A percentile compares a stretch with the other conserved stretches of the same genome.
Conservation (phyloP, 2,329 filamentous ascomycete species). For the Passalora sequoiae region DNA sequence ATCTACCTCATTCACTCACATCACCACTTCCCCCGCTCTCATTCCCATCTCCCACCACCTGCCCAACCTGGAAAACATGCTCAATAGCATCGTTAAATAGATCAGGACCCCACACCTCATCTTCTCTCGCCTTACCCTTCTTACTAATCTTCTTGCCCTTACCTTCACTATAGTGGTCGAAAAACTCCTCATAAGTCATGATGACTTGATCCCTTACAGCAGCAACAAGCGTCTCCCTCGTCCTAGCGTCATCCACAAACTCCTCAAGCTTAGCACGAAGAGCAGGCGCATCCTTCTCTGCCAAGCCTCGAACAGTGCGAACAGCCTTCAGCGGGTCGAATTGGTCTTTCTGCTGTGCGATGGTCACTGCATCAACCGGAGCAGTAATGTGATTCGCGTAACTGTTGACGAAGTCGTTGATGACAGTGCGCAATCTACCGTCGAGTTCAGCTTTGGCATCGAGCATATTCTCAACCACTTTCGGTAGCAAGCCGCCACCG, state of each 20-base stretch:
- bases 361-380: constrained; percentile 31
- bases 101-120: constrained; percentile 61
- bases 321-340: constrained; percentile 33
- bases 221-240: constrained; percentile 60
- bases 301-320: constrained; percentile 47
- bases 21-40: constrained; percentile 24
- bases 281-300: constrained; percentile 54
- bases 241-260: constrained; percentile 61
- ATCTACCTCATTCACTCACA: constrained; percentile 18
- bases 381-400: constrained; percentile 55
- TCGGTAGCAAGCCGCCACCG: constrained; percentile 51
- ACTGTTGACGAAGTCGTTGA: constrained; percentile 60
- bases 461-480: constrained; percentile 66
- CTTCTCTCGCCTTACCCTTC: constrained; percentile 57
- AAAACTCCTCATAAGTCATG: constrained; percentile 60
- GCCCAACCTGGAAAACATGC: constrained; percentile 54
- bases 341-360: constrained; percentile 18
- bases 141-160: constrained; percentile 34
- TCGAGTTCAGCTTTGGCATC: constrained; percentile 66
- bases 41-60: constrained; percentile 32
- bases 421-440: constrained; percentile 56
- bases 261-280: constrained; percentile 55
- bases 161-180: constrained; percentile 48
- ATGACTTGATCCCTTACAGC: constrained; percentile 61
- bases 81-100: constrained; percentile 60